A percentile compares a stretch with the other conserved stretches of the same genome.
These are phyloP conservation scores for Nicotiana benthamiana DNA, from an alignment of 257 asterid species.

Conservation along the genomic window DNA sequence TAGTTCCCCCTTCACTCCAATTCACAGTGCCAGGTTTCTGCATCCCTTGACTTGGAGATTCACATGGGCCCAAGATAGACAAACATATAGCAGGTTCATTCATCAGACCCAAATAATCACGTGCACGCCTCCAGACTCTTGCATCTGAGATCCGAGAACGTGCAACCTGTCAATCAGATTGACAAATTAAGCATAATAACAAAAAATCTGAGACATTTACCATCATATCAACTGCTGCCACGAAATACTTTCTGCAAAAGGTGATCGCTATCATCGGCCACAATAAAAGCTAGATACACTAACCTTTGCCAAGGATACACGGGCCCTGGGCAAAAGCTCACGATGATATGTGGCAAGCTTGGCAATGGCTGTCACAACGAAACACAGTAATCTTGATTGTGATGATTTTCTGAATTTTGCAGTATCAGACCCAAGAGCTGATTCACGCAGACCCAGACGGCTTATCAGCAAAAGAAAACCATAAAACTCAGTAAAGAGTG, in stretches of 20 bases:
- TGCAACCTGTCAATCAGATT: constrained; percentile 47
- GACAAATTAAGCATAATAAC: not conserved
- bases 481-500: constrained; percentile 10
- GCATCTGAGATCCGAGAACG: constrained; percentile 76
- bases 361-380: constrained; percentile 90
- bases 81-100: constrained; percentile 83
- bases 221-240: not conserved
- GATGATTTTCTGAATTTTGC: constrained; percentile 57
- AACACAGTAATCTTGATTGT: constrained; percentile 86
- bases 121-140: constrained; percentile 83
- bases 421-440: constrained; percentile 56
- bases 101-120: constrained; percentile 76
- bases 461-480: constrained; percentile 24
- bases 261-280: not conserved
- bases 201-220: not conserved
- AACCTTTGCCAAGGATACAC: constrained; percentile 89
- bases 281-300: constrained; percentile 4
- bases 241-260: not conserved
- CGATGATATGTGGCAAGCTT: constrained; percentile 82
- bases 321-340: constrained; percentile 78
- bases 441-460: constrained; percentile 71
- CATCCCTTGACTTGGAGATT: constrained; percentile 37
- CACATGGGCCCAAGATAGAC: constrained; percentile 73
- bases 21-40: constrained; percentile 68
- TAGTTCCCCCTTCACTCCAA: constrained; percentile 64